Base-by-base conservation (phyloP, 129 eudicot genomes). In the Saposhnikovia divaricata region DNA sequence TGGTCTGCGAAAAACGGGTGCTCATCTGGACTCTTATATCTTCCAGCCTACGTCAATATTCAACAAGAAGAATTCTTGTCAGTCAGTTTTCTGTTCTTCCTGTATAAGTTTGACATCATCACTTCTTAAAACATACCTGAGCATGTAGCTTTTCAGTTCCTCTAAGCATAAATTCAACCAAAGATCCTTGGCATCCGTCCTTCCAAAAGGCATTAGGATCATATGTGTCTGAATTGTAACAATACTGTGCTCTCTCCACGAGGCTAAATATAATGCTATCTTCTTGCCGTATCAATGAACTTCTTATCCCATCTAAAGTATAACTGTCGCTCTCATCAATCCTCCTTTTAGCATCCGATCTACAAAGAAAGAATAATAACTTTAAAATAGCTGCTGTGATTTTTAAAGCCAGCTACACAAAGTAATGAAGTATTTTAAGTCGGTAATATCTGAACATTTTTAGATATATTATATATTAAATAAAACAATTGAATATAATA, bases 101-200 rank as follows among this genome's bases (percentile, higher is more conserved):
- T 6, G 39, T 72, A 55, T 15, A 72, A 78, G 73, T 68, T 78
- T 76, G 53, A 57, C 71, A 25, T 46, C 77, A 65, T 74, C 2
- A 15, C 61, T 74, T 46, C 25, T 44, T 61, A 59, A 13, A 53
- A 47, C 77, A 37, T 89, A 95, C 98, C 91, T 80, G 87, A 34
- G 92, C 97, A 63, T 95, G 98, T 81, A 95, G 89, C 88, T 79
- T 90, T 84, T 95, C 98, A 72, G 98, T 95, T 86, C 90, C 97
- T 88, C 87, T 84, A 80, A 95, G 86, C 89, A 95, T 92, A 75
- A 86, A 95, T 83, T 92, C 96, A 82, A 92, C 89, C 85, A 95
- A 90, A 46, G 97, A 95, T 68, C 96, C 97, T 25, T 86, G 87
- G 69, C 89, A 92, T 0, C 96, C 98, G 74, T 90, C 90, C 85